Evolutionary conservation across 2,329 filamentous ascomycete genomes (phyloP), one percentile per base, ranked within the genome.

Genomic region (Scleromitrula shiraiana): DNA sequence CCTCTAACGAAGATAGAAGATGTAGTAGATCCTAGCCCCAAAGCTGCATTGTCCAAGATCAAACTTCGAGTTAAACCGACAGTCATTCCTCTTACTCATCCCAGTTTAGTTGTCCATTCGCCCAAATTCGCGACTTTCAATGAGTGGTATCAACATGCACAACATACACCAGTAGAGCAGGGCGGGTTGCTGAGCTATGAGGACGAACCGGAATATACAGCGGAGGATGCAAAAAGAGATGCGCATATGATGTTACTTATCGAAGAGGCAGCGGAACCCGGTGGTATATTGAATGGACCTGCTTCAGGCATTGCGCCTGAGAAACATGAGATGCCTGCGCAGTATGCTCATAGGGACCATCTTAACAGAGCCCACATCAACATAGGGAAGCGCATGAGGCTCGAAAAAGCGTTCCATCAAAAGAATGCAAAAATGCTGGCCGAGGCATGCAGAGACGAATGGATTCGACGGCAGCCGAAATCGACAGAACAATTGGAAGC

Each of bases 261-360:
- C 23, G 79, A 89, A 55, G 70, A 80, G 40, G 90, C 88, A 54
- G 80, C 80, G 3, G 74, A 86, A 59, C 78, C 82, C 5, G 90
- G 89, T 14, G 88, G 88, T 2, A 64, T 89, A 4, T 72, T 96
- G 23, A 88, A 84, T 42, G 70, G 75, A 46, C 79, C 81, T 51
- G 74, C 76, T 51, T 83, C 82, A 2, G 69, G 83, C 20, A 93
- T 86, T 57, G 74, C 82, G 15, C 85, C 86, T 0, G 86, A 93
- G 53, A 72, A 80, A 10, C 75, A 76, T 26, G 71, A 70, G 51
- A 85, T 94, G 58, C 86, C 86, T 0, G 77, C 80, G 60, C 88
- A 93, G 60, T 97, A 88, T 72, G 82, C 85, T n/a, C 89, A 94
- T 57, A 77, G 80, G 61, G 90, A 97, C 61, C 87, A 97, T 62